phyloP scores from a whole-genome alignment of 768 basidiomycete genomes.

The Boletellus ananas region DNA sequence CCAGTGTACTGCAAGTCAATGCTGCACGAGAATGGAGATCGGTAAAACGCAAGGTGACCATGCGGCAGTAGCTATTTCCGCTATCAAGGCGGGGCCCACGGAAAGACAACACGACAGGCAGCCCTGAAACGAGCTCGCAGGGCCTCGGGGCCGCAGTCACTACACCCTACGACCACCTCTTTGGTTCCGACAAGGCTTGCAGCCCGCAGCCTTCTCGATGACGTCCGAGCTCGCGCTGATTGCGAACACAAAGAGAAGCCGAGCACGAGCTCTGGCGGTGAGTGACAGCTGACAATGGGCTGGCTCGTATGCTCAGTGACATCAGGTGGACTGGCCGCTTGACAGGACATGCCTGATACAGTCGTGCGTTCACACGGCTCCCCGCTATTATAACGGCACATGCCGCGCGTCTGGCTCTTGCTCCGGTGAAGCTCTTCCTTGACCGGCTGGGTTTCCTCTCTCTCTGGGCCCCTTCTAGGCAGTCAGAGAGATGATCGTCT shows the following conservation, averaged over 20 bases:
- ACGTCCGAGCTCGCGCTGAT: neutral
- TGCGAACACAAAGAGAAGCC: neutral
- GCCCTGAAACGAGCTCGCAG: neutral
- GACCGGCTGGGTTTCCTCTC: constrained; percentile 14
- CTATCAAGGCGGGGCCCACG: constrained; percentile 15
- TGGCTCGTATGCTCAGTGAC: no score
- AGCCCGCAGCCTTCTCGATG: neutral
- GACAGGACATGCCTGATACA: constrained; percentile 4
- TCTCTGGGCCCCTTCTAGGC: neutral
- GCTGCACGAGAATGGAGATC: neutral
- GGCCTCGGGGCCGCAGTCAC: neutral
- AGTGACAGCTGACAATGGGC: neutral
- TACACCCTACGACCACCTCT: neutral
- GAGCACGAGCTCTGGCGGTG: no score
- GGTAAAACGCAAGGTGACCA: constrained; percentile 1
- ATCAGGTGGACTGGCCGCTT: no score
- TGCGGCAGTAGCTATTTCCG: constrained; percentile 24
- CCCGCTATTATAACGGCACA: constrained; percentile 12
- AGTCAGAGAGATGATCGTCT: constrained; percentile 19
- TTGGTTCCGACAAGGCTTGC: neutral
- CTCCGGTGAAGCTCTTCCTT: constrained; percentile 13
- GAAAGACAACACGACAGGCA: neutral
- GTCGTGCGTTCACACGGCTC: constrained; percentile 23
- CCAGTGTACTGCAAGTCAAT: neutral
- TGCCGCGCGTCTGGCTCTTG: neutral